These are phyloP conservation scores for Wickerhamomyces canadensis DNA, from an alignment of 805 yeast genomes.

Conservation along the genomic window DNA sequence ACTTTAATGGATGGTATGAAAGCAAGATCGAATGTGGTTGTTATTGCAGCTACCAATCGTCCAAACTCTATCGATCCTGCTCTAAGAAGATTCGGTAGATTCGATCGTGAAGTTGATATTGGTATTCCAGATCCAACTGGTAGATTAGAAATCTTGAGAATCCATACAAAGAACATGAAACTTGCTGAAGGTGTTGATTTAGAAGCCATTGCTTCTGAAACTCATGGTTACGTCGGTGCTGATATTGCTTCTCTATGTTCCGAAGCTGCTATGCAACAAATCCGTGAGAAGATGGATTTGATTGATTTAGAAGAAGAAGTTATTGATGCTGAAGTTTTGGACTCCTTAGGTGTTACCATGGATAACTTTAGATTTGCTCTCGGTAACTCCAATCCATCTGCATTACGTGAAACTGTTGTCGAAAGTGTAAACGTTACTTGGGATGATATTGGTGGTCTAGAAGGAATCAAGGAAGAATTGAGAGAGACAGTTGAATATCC, in stretches of 20 bases:
- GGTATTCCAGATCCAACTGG: conserved; percentile 99
- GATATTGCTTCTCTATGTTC: conserved; percentile 98
- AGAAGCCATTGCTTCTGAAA: conserved; percentile 93
- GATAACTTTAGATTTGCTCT: conserved; percentile 97
- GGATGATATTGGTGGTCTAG: conserved; percentile 99
- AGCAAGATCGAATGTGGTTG: conserved; percentile 97
- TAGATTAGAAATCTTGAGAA: conserved; percentile 92
- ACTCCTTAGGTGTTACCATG: conserved; percentile 96
- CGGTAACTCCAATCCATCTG: conserved; percentile 98
- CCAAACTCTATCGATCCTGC: conserved; percentile 75
- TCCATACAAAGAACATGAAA: conserved; percentile 98
- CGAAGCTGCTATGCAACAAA: conserved; percentile 99
- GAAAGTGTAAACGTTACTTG: conserved; percentile 98
- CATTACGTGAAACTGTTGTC: conserved; percentile 98
- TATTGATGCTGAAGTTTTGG: conserved; percentile 94
- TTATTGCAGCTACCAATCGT: conserved; percentile 92
- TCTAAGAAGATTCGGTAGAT: conserved; percentile 83
- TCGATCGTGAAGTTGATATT: conserved; percentile 85
- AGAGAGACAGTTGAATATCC: conserved; percentile 99
- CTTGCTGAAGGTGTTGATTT: conserved; percentile 91
- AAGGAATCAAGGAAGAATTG: conserved; percentile 91
- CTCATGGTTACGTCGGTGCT: conserved; percentile 99
- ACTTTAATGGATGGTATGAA: conserved; percentile 99
- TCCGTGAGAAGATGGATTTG: conserved; percentile 98
- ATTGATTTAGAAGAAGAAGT: conserved; percentile 95